These are phyloP conservation scores for Starmerella khaoyaiensis DNA, from an alignment of 805 yeast species.

Conservation along the genomic window DNA sequence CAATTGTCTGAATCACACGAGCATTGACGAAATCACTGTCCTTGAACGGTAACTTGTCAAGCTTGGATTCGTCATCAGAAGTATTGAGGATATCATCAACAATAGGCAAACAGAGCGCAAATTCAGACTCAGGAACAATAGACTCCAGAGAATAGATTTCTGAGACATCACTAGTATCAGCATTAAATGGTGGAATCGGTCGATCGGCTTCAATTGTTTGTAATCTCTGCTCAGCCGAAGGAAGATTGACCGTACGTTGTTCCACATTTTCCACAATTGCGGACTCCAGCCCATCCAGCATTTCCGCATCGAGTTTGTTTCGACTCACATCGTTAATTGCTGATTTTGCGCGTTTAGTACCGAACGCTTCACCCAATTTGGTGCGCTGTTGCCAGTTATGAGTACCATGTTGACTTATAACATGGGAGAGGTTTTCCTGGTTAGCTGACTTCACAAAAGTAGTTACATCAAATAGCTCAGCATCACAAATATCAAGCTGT, in stretches of 20 bases:
- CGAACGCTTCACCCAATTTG: constrained; percentile 88
- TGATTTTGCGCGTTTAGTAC: constrained; percentile 91
- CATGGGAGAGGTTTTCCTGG: constrained; percentile 47
- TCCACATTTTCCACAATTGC: constrained; percentile 75
- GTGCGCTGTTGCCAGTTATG: constrained; percentile 49
- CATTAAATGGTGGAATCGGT: constrained; percentile 69
- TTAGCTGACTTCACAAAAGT: constrained; percentile 51
- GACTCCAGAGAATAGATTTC: constrained; percentile 65
- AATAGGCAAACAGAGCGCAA: constrained; percentile 39
- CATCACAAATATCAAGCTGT: constrained; percentile 48
- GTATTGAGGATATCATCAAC: constrained; percentile 47
- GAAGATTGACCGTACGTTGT: constrained; percentile 56
- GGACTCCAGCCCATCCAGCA: constrained; percentile 56
- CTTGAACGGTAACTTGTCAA: constrained; percentile 49
- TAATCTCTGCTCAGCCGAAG: constrained; percentile 52
- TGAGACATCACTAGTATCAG: constrained; percentile 68
- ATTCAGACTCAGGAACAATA: constrained; percentile 58
- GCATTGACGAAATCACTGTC: constrained; percentile 45
- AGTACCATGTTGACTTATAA: constrained; percentile 42
- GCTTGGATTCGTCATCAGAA: constrained; percentile 35
- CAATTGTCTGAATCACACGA: constrained; percentile 25
- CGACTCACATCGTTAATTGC: constrained; percentile 70
- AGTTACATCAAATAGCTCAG: constrained; percentile 49
- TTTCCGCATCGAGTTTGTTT: constrained; percentile 76
- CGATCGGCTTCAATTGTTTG: constrained; percentile 50